Base-by-base conservation (phyloP, 1,139 yeast genomes). In the Keqinozyma sinolaborantium region DNA sequence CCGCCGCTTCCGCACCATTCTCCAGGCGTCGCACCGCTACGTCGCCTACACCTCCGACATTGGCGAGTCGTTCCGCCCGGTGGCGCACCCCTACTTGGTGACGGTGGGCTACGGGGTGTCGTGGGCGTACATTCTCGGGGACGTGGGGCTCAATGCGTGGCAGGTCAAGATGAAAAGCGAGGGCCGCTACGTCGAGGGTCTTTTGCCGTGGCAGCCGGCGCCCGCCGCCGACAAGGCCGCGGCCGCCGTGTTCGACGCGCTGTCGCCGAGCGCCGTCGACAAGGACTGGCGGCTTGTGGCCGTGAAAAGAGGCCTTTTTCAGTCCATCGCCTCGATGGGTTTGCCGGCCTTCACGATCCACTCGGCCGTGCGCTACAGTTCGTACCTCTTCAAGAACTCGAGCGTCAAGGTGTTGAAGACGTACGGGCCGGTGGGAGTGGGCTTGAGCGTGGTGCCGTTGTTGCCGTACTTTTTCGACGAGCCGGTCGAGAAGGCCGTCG, bases 31-130 rank as follows among this genome's bases (percentile, higher is more conserved):
- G n/a, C 92, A 83, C 50, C 62, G 95, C 45, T 85, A 85, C 50
- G 86, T 85, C 16, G 95, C 95, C 2, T 85, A 85, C 56, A 84
- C 95, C 5, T 83, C 92, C 0, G 95, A 85, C 51, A 79, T 85
- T 42, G 95, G 95, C 15, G 95, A 85, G 52, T 83, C 92, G n/a
- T 85, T 85, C 58, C 70, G 95, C 34, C 95, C 95, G 0, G 83
- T 85, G 13, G 92, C 87, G 5, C 83, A 79, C 47, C 90, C 94
- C 1, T 47, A 48, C 25, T 38, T 80, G 23, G 94, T 85, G 13
- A 69, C 64, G 14, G 45, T 76, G 2, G 84, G 92, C 23, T 85
- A 85, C 52, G 87, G 80, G 18, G 60, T 85, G 24, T 81, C 90
- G 4, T 85, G 95, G 95, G 60, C 75, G 1, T 85, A 85, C 51